A percentile compares a stretch with the other conserved stretches of the same genome.
phyloP scores from a whole-genome alignment of 2,329 filamentous ascomycete species.

The Pyrenochaeta sp. region DNA sequence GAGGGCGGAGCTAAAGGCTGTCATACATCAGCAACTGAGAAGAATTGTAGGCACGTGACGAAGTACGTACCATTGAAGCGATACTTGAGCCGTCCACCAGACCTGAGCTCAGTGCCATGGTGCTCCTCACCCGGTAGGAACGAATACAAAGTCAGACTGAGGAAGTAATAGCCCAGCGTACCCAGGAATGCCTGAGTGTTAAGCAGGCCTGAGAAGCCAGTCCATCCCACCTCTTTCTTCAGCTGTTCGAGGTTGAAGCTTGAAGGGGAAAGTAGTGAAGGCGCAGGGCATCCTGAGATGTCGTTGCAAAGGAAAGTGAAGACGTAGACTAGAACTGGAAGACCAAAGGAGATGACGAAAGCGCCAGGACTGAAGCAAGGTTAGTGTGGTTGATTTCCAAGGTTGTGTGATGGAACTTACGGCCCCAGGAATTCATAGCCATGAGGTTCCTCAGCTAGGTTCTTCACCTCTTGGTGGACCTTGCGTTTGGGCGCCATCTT shows the following conservation, averaged over 20 bases:
- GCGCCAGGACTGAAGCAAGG: slow-evolving; percentile 71
- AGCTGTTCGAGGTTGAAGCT: slow-evolving; percentile 75
- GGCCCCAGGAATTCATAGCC: slow-evolving; percentile 53
- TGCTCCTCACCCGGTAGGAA: slow-evolving; percentile 77
- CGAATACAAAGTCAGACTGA: slow-evolving; percentile 77
- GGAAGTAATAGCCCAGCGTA: slow-evolving; percentile 77
- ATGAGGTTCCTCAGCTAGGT: slow-evolving; percentile 40
- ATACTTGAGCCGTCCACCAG: slow-evolving; percentile 80
- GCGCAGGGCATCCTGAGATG: slow-evolving; percentile 86
- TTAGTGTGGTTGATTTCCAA: slow-evolving; percentile 17
- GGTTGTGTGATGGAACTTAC: slow-evolving; percentile 34
- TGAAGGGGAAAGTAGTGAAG: slow-evolving; percentile 77
- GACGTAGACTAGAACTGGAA: slow-evolving; percentile 80
- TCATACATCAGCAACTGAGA: slow-evolving; percentile 15
- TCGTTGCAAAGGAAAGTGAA: slow-evolving; percentile 92
- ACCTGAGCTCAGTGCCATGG: slow-evolving; percentile 74
- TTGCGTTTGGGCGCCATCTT: slow-evolving; percentile 42
- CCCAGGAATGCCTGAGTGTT: slow-evolving; percentile 75
- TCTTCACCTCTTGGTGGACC: slow-evolving; percentile 19
- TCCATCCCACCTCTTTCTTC: slow-evolving; percentile 85
- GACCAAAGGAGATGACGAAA: slow-evolving; percentile 77
- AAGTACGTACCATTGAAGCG: slow-evolving; percentile 66
- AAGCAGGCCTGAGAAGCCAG: slow-evolving; percentile 74
- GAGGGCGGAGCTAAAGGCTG: slow-evolving; percentile 79
- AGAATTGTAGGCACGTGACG: neutral